Conservation (phyloP, 257 asterid species). For the Solanum bukasovii region DNA sequence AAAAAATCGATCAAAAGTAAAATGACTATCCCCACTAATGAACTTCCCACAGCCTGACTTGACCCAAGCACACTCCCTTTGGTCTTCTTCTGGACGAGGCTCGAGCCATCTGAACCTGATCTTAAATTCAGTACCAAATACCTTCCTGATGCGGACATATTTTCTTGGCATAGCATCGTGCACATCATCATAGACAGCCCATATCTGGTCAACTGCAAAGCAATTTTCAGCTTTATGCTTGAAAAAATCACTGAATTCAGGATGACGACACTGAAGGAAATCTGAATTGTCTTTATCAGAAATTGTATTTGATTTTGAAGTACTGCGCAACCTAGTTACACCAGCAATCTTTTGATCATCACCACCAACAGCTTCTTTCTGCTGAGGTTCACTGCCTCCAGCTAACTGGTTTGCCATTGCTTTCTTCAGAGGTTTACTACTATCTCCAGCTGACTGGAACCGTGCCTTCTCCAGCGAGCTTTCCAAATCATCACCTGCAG, state of each 20-base stretch:
- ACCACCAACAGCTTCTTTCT: slow-evolving; percentile 2
- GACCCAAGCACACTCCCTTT: slow-evolving; percentile 19
- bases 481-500: slow-evolving; percentile 15
- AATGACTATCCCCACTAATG: slow-evolving; percentile 6
- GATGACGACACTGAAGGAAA: slow-evolving; percentile 22
- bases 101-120: slow-evolving; percentile 55
- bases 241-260: slow-evolving; percentile 59
- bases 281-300: background rate
- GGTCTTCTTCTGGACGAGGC: slow-evolving; percentile 28
- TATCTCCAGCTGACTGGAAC: slow-evolving; percentile 16
- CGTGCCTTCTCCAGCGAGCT: slow-evolving; percentile 20
- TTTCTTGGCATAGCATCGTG: slow-evolving; percentile 58
- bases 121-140: slow-evolving; percentile 23
- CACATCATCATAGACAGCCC: slow-evolving; percentile 47
- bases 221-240: slow-evolving; percentile 21
- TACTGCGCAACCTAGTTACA: background rate
- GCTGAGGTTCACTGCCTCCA: slow-evolving; percentile 3
- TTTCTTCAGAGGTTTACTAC: slow-evolving; percentile 16
- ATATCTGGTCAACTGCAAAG: slow-evolving; percentile 47
- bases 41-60: slow-evolving; percentile 49
- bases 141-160: slow-evolving; percentile 45
- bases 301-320: slow-evolving; percentile 11
- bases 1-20: background rate
- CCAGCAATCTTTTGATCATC: slow-evolving; percentile 8
- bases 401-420: slow-evolving; percentile 13